Percentiles rank a stretch among this genome's conserved stretches.
These are phyloP conservation scores for Ophiostoma pallidulum DNA, from an alignment of 2,329 filamentous ascomycete genomes.

Conservation along the genomic window DNA sequence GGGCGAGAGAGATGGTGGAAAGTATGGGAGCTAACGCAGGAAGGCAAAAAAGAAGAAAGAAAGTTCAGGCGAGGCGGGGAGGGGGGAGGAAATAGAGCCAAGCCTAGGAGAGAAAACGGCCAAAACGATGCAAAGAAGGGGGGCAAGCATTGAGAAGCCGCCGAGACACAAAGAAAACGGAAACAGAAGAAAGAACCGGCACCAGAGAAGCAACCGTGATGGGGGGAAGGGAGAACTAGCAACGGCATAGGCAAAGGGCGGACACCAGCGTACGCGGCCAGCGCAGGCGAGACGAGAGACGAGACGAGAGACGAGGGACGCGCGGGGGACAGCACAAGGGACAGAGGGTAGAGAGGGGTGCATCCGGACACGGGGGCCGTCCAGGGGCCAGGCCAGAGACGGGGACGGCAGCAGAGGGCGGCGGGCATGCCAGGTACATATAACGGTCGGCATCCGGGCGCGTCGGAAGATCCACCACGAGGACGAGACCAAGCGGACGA, in stretches of 20 bases:
- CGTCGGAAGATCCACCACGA: background rate
- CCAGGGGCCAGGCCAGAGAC: background rate
- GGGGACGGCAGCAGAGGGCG: background rate
- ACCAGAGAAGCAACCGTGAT: background rate
- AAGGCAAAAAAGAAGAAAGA: constrained; percentile 2
- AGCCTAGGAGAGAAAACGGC: too few species aligned
- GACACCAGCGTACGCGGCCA: too few species aligned
- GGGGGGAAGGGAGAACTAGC: background rate
- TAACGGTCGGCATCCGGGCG: constrained; percentile 6
- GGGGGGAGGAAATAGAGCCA: background rate
- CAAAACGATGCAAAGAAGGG: too few species aligned
- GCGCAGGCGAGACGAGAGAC: background rate
- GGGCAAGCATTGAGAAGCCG: too few species aligned
- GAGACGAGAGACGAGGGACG: background rate
- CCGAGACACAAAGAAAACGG: background rate
- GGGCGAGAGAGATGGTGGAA: too few species aligned
- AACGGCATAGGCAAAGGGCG: background rate
- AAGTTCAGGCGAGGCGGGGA: background rate
- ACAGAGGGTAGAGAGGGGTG: background rate
- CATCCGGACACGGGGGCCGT: background rate
- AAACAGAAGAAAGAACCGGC: background rate
- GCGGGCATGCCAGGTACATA: constrained; percentile 10
- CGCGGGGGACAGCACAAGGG: background rate
- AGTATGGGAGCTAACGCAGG: background rate
- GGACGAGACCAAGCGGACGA: background rate